Conservation (phyloP, 140 eudicot species). For the Erigeron philadelphicus region DNA sequence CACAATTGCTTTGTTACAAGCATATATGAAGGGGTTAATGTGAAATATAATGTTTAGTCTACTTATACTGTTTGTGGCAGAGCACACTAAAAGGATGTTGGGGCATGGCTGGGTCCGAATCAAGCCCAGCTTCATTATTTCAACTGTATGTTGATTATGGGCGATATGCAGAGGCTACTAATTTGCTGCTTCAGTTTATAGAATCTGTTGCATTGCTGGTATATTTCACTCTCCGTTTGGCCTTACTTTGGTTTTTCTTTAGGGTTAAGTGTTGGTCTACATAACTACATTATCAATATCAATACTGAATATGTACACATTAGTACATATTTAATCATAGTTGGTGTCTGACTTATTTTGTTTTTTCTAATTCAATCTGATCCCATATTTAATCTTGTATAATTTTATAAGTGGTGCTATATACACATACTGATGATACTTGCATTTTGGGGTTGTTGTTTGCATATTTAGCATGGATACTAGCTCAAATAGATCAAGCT, state of each 20-base stretch:
- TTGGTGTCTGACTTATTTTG: neutral
- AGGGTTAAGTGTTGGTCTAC: neutral
- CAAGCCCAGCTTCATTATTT: slow-evolving; percentile 3
- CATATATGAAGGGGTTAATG: neutral
- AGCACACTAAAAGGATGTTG: slow-evolving; percentile 44
- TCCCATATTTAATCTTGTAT: neutral
- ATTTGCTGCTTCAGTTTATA: slow-evolving; percentile 27
- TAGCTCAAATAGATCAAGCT: too few species aligned
- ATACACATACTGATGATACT: too few species aligned
- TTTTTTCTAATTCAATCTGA: neutral
- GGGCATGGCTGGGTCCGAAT: slow-evolving; percentile 87
- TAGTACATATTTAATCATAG: too few species aligned
- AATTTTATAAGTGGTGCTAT: too few species aligned
- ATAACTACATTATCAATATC: too few species aligned
- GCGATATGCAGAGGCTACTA: too few species aligned
- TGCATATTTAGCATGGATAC: too few species aligned
- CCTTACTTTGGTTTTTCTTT: neutral
- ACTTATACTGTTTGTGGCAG: slow-evolving; percentile 30
- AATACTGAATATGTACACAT: neutral
- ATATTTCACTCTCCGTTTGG: slow-evolving; percentile 22
- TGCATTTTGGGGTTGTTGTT: too few species aligned
- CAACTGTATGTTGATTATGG: too few species aligned
- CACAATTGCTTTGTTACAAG: neutral
- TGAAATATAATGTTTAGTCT: neutral
- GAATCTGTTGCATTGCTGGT: slow-evolving; percentile 67